Base-by-base conservation (phyloP, 176 grass and related monocot species). In the Elaeis guineensis region DNA sequence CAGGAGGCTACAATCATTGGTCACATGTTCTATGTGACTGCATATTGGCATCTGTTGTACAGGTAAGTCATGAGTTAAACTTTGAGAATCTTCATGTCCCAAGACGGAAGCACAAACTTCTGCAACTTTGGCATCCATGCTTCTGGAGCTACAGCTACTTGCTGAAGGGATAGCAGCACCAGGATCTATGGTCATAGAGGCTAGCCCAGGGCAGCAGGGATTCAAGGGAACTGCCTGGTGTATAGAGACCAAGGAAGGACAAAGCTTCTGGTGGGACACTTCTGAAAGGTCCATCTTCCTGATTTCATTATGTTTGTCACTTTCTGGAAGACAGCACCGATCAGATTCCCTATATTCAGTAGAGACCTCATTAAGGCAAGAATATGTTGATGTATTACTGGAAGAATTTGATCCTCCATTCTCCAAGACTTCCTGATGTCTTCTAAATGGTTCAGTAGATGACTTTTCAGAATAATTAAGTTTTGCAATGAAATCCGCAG, bases 401-500 rank as follows among this genome's bases (percentile, higher is more conserved):
- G 26, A 16, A 14, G 59, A 7, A 69, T 52, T 49, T 52, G 61
- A 19, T 17, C 64, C 19, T 15, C 50, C 26, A 11, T 17, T 58
- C 18, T 24, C 57, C 24, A 16, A 35, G 19, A 29, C 3, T 70
- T 75, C 67, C 60, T 23, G 44, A 75, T 59, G 59, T 21, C 44
- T 28, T 17, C 29, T 55, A 21, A 64, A 29, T 25, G 57, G 57
- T 25, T 58, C n/a, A 59, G 53, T 58, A 49, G 60, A 64, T 65
- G 28, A 52, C 1, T 51, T 56, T 32, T 26, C 30, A 57, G 53
- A 50, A 35, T 23, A 58, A 52, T 25, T 32, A 55, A 17, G 23
- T 59, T 66, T 82, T 61, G 23, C 79, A 66, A 55, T n/a, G 20
- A 76, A 63, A 62, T 64, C 51, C 51, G 60, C 52, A 11, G 12